These are phyloP conservation scores for Gaeumannomyces tritici DNA, from an alignment of 2,329 filamentous ascomycete genomes.

Conservation along the genomic window DNA sequence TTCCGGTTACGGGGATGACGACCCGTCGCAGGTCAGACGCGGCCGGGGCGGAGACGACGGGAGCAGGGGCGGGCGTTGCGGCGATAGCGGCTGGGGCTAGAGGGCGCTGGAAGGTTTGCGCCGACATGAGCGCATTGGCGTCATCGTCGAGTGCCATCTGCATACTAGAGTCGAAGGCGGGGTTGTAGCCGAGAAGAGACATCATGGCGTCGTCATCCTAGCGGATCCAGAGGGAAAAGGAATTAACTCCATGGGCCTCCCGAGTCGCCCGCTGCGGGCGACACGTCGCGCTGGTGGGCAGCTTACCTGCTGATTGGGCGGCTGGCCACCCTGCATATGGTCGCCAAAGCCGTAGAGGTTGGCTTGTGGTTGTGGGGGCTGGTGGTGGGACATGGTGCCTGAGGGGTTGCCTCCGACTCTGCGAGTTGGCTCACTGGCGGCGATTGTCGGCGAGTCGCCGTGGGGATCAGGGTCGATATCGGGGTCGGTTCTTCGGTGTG, in stretches of 20 bases:
- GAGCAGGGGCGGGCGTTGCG: neutral
- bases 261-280: too few species aligned
- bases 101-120: slow-evolving; percentile 2
- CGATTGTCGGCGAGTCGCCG: neutral
- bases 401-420: neutral
- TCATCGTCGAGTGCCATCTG: slow-evolving; percentile 32
- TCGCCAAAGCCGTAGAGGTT: slow-evolving; percentile 1
- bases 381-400: slow-evolving; percentile 10
- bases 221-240: neutral
- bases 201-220: slow-evolving; percentile 26
- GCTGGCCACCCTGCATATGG: neutral
- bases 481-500: neutral
- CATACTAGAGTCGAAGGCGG: slow-evolving; percentile 24
- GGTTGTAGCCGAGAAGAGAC: slow-evolving; percentile 28
- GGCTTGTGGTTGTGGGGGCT: slow-evolving; percentile 6
- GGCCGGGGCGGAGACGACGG: neutral
- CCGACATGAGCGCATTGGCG: slow-evolving; percentile 10
- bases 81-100: neutral
- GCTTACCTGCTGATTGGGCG: neutral
- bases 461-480: neutral
- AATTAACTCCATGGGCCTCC: neutral
- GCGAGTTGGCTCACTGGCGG: neutral
- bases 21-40: neutral
- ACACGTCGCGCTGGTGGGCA: neutral
- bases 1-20: neutral